These are phyloP conservation scores for Cucumis hystrix DNA, from an alignment of 306 rosid species.

Conservation along the genomic window DNA sequence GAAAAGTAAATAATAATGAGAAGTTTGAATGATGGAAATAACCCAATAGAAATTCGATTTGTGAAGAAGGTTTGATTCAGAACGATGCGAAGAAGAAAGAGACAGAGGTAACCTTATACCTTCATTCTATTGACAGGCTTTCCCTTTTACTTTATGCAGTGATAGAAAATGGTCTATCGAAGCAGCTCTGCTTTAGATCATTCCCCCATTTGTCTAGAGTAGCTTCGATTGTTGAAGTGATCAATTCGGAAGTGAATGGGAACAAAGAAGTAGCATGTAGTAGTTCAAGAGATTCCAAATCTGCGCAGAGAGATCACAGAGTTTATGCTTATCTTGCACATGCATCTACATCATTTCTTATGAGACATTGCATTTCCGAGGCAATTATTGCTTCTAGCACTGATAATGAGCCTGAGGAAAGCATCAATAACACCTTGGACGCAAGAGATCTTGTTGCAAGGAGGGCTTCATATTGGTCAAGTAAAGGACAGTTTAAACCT, in stretches of 20 bases:
- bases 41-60: background rate
- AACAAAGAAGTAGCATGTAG: conserved; percentile 48
- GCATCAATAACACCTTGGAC: conserved; percentile 58
- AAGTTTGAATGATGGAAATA: background rate
- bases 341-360: conserved; percentile 15
- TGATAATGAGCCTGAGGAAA: conserved; percentile 69
- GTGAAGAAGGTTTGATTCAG: background rate
- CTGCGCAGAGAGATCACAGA: conserved; percentile 48
- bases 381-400: conserved; percentile 85
- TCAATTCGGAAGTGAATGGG: conserved; percentile 22
- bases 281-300: conserved; percentile 36
- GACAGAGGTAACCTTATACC: background rate
- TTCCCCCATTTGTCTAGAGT: conserved; percentile 66
- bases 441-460: conserved; percentile 12
- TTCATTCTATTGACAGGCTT: background rate
- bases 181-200: conserved; percentile 71
- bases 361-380: conserved; percentile 31
- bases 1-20: background rate
- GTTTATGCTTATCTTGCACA: conserved; percentile 39
- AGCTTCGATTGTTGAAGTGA: conserved; percentile 36
- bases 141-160: conserved; percentile 36
- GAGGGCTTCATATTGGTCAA: conserved; percentile 69
- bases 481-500: conserved; percentile 63
- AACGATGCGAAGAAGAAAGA: background rate
- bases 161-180: conserved; percentile 46